Evolutionary conservation across 768 basidiomycete species (phyloP), one percentile per base, ranked within the genome.

Genomic region (Lactarius sp.): DNA sequence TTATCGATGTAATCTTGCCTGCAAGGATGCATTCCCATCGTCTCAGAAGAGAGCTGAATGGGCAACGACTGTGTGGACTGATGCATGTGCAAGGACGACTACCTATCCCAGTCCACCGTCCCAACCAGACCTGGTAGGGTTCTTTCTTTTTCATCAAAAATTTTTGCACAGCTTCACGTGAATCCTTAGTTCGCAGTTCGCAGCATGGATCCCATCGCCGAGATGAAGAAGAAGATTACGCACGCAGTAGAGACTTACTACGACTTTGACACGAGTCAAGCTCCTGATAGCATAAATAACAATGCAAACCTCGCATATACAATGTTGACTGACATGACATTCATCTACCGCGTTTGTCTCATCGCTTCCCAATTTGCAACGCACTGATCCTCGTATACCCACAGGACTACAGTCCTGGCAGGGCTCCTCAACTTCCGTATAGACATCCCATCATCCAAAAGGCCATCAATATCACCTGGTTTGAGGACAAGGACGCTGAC

Each of bases 401-500:
- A 36, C n/a, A 62, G 56, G 61, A 58, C 18, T 4, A 1, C 10
- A 46, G 44, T 13, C 4, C 13, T 20, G 51, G 13, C 3, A 42
- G 51, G 41, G 4, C 0, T 2, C 37, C 9, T 50, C 50, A 42
- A 7, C n/a, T 33, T 22, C 60, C 60, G 39, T 61, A 61, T 41
- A 53, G 53, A 37, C 60, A 61, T 31, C 60, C 46, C 12, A 22
- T 46, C 6, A 59, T 64, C n/a, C 62, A 64, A 36, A 53, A 42
- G 33, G 62, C 31, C 2, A 55, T 64, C 52, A 64, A 59, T 20
- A 1, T 59, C 31, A 54, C 27, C 9, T 64, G 62, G 57, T 64
- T 64, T 22, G 46, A 6, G 14, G 9, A 41, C 47, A 41, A 54
- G 37, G 37, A 50, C 2, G 36, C 18, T 2, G 57, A 22, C 20